Conservation (phyloP, 78 protist genomes). For the Fonticula alba region DNA sequence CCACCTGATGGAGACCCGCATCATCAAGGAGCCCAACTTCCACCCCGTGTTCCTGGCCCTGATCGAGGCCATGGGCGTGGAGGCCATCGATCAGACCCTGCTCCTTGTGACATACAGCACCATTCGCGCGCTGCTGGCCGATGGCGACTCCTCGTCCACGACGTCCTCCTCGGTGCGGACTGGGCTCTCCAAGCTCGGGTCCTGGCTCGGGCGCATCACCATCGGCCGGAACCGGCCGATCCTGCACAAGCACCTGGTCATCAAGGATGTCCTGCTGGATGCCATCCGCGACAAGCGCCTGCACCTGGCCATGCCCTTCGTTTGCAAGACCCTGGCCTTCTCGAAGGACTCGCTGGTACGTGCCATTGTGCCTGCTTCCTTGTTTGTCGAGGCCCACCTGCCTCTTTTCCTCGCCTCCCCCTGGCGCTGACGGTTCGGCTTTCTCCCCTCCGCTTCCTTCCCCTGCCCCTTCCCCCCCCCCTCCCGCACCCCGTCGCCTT, state of each 20-base stretch:
- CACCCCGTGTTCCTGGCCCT: slow-evolving; percentile 53
- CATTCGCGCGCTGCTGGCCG: slow-evolving; percentile 19
- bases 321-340: slow-evolving; percentile 58
- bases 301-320: slow-evolving; percentile 80
- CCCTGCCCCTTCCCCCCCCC: too few species aligned
- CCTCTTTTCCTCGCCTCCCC: neutral
- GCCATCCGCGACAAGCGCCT: slow-evolving; percentile 50
- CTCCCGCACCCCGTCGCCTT: neutral
- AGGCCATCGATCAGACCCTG: slow-evolving; percentile 5
- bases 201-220: slow-evolving; percentile 86
- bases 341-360: too few species aligned
- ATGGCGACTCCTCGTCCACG: slow-evolving; percentile 33
- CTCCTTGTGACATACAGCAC: neutral
- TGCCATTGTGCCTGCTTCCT: too few species aligned
- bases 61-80: slow-evolving; percentile 25
- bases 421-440: too few species aligned
- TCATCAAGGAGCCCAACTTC: slow-evolving; percentile 69
- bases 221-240: slow-evolving; percentile 76
- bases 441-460: too few species aligned
- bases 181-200: slow-evolving; percentile 80
- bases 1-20: slow-evolving; percentile 76
- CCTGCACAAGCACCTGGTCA: slow-evolving; percentile 56
- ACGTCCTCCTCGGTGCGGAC: slow-evolving; percentile 44
- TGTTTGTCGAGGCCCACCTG: neutral
- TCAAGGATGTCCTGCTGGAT: slow-evolving; percentile 72